Percentiles rank a stretch among this genome's conserved stretches.
These are phyloP conservation scores for Nitzschia inconspicua DNA, from an alignment of 108 stramenopile genomes.

Conservation along the genomic window DNA sequence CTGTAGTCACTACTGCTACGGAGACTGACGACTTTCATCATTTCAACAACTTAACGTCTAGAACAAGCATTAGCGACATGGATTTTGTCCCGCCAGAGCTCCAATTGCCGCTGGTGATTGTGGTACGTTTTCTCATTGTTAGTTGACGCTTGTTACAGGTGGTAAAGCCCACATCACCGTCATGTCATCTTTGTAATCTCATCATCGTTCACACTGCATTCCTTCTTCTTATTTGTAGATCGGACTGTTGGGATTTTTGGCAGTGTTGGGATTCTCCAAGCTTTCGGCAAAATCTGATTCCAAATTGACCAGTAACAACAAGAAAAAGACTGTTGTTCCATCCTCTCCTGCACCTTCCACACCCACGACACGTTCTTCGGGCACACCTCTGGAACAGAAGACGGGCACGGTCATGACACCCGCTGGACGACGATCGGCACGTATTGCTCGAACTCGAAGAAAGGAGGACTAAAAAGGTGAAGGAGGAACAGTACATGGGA, in stretches of 20 bases:
- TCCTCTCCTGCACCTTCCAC: slow-evolving; percentile 6
- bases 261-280: slow-evolving; percentile 16
- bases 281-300: slow-evolving; percentile 3
- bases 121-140: slow-evolving; percentile 5
- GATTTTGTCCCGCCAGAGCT: slow-evolving; percentile 20
- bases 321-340: neutral
- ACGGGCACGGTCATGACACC: slow-evolving; percentile 53
- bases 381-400: slow-evolving; percentile 20
- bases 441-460: slow-evolving; percentile 32
- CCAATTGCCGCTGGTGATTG: slow-evolving; percentile 20
- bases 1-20: too few relatives aligned
- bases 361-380: neutral
- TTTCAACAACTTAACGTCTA: too few relatives aligned
- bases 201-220: neutral
- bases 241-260: slow-evolving; percentile 25
- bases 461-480: slow-evolving; percentile 33
- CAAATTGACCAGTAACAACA: neutral
- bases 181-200: neutral
- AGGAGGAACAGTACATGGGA: neutral
- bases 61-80: slow-evolving; percentile 5
- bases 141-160: neutral
- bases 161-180: neutral
- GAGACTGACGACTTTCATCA: too few relatives aligned
- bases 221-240: slow-evolving; percentile 5
- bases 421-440: slow-evolving; percentile 55